These are phyloP conservation scores for Leccinum subrobustum DNA, from an alignment of 1,284 basidiomycete species.

Conservation along the genomic window DNA sequence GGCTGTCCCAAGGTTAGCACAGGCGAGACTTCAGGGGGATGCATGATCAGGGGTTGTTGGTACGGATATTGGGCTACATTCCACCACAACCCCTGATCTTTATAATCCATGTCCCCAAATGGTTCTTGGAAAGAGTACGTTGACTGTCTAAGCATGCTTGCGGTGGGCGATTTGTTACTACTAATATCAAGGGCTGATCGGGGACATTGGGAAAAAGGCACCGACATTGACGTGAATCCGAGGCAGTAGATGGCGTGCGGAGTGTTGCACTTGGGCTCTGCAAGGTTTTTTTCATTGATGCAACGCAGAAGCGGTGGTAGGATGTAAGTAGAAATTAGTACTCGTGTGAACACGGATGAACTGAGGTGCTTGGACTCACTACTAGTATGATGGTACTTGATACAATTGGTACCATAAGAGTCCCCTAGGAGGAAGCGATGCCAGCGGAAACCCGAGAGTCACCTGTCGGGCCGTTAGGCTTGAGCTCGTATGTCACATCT, in stretches of 20 bases:
- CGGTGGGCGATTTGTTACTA: conserved; percentile 1
- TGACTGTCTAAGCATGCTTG: conserved; percentile 18
- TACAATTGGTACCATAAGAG: not conserved
- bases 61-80: conserved; percentile 19
- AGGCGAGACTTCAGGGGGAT: conserved; percentile 15
- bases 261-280: not conserved
- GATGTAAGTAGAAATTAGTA: not conserved
- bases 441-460: not conserved
- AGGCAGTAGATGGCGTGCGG: not conserved
- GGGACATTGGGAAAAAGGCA: not conserved
- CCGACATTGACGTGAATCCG: conserved; percentile 6
- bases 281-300: not conserved
- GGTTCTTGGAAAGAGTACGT: conserved; percentile 16
- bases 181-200: conserved; percentile 3
- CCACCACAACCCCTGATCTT: conserved; percentile 13
- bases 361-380: conserved; percentile 10
- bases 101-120: conserved; percentile 18
- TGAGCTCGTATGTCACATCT: not conserved
- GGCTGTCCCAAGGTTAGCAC: conserved; percentile 25
- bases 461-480: not conserved
- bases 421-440: not conserved
- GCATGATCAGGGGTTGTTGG: conserved; percentile 18
- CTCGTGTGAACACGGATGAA: not conserved
- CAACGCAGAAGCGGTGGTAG: not conserved
- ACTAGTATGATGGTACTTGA: not conserved